These are phyloP conservation scores for Leucoagaricus sp. DNA, from an alignment of 1,284 basidiomycete species.

Conservation along the genomic window DNA sequence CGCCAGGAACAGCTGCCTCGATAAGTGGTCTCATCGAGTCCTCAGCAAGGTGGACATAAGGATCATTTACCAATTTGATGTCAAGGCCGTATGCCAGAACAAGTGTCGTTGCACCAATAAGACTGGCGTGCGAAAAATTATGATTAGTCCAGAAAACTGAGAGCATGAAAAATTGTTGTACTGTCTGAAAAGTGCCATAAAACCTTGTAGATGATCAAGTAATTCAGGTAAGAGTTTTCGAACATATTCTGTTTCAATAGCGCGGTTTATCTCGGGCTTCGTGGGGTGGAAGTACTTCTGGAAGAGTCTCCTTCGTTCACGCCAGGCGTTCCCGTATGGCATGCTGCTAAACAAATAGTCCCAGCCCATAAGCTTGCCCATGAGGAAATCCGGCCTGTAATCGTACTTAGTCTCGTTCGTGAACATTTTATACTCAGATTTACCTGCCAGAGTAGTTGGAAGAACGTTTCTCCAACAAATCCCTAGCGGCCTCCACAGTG, in stretches of 20 bases:
- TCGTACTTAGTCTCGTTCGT: no score
- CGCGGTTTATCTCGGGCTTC: slow-evolving; percentile 13
- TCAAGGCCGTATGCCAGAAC: slow-evolving; percentile 16
- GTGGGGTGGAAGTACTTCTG: slow-evolving; percentile 21
- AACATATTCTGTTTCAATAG: slow-evolving; percentile 8
- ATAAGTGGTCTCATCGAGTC: slow-evolving; percentile 13
- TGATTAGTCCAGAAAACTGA: not conserved
- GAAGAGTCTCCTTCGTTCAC: slow-evolving; percentile 23
- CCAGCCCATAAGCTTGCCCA: slow-evolving; percentile 22
- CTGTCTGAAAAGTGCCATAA: slow-evolving; percentile 16
- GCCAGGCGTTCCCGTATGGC: slow-evolving; percentile 25
- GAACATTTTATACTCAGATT: no score
- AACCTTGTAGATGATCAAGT: slow-evolving; percentile 6
- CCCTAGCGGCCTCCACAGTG: slow-evolving; percentile 1
- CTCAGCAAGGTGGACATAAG: slow-evolving; percentile 18
- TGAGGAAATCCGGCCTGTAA: slow-evolving; percentile 15
- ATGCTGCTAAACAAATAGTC: slow-evolving; percentile 22
- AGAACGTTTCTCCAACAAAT: slow-evolving; percentile 14
- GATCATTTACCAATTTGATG: slow-evolving; percentile 15
- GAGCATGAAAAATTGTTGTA: not conserved
- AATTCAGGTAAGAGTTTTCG: slow-evolving; percentile 14
- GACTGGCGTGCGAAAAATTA: slow-evolving; percentile 13
- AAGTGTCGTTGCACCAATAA: slow-evolving; percentile 3
- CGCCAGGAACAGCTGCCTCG: slow-evolving; percentile 17
- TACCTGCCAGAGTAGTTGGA: slow-evolving; percentile 11